These are phyloP conservation scores for Neofusicoccum parvum DNA, from an alignment of 2,329 filamentous ascomycete species.

Conservation along the genomic window DNA sequence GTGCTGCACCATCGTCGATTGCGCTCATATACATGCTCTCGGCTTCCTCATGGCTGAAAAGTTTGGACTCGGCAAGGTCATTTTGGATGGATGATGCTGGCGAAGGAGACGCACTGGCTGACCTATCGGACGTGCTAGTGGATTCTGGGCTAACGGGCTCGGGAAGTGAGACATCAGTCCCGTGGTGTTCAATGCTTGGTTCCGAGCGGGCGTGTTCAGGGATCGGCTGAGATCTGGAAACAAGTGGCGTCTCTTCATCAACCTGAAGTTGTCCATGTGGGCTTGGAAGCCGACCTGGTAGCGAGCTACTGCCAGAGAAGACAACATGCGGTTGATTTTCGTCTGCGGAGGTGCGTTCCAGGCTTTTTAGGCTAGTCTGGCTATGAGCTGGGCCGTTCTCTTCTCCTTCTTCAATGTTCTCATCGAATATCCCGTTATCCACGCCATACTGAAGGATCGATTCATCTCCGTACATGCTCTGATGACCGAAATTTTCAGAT, in stretches of 20 bases:
- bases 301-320: conserved; percentile 1
- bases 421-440: conserved; percentile 35
- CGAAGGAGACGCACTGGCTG: conserved; percentile 9
- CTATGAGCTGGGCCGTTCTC: background rate
- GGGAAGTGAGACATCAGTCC: background rate
- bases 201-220: background rate
- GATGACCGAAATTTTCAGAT: conserved; percentile 3
- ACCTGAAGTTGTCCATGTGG: background rate
- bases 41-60: conserved; percentile 79
- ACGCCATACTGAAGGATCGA: conserved; percentile 37
- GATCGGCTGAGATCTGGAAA: conserved; percentile 7
- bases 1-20: conserved; percentile 47
- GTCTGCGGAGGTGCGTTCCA: background rate
- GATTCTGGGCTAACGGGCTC: background rate
- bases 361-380: background rate
- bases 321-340: background rate
- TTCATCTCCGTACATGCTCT: conserved; percentile 35
- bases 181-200: background rate
- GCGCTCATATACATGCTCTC: conserved; percentile 86
- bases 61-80: conserved; percentile 55
- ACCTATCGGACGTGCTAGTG: background rate
- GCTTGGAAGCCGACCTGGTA: background rate
- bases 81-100: conserved; percentile 15
- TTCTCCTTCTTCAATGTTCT: conserved; percentile 3
- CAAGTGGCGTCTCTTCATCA: background rate